Percentiles rank a stretch among this genome's conserved stretches.
Evolutionary conservation across 2,329 filamentous ascomycete genomes (phyloP).

Genomic region (Colletotrichum tanaceti): DNA sequence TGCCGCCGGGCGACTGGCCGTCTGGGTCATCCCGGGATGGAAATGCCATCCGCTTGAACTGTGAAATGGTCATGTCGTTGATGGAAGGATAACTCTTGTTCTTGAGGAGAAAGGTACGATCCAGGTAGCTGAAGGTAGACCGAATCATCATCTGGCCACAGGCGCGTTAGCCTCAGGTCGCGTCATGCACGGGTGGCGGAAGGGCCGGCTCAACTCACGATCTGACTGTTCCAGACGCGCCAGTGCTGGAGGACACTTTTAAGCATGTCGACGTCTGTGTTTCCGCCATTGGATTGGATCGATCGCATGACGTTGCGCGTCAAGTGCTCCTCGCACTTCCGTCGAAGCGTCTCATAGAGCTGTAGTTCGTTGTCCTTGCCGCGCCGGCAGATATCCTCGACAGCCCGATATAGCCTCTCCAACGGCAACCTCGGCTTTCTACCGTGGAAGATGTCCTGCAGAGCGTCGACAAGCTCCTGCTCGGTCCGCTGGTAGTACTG

Average conservation of each 20-base stretch:
- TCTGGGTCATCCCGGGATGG: constrained; percentile 43
- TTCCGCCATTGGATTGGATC: constrained; percentile 62
- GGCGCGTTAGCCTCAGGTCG: constrained; percentile 34
- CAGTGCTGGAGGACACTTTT: constrained; percentile 69
- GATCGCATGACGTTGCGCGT: constrained; percentile 67
- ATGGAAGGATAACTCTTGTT: constrained; percentile 77
- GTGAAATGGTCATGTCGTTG: constrained; percentile 80
- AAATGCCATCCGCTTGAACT: constrained; percentile 76
- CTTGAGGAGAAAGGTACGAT: constrained; percentile 86
- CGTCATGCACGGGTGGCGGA: constrained; percentile 35
- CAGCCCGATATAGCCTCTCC: constrained; percentile 88
- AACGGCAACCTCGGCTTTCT: constrained; percentile 76
- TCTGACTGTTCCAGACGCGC: constrained; percentile 81
- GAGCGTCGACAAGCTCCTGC: constrained; percentile 77
- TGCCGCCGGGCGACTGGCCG: constrained; percentile 50
- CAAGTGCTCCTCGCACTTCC: constrained; percentile 76
- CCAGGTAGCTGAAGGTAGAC: constrained; percentile 93
- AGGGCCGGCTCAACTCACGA: constrained; percentile 62
- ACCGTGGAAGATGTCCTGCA: constrained; percentile 78
- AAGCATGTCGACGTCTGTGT: constrained; percentile 72
- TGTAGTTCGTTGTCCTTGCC: constrained; percentile 77
- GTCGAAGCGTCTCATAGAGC: constrained; percentile 65
- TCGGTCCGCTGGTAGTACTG: constrained; percentile 83
- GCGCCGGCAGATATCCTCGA: constrained; percentile 90
- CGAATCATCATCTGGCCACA: constrained; percentile 74